Conservation (phyloP, 768 basidiomycete genomes). For the Tulasnella sp. region DNA sequence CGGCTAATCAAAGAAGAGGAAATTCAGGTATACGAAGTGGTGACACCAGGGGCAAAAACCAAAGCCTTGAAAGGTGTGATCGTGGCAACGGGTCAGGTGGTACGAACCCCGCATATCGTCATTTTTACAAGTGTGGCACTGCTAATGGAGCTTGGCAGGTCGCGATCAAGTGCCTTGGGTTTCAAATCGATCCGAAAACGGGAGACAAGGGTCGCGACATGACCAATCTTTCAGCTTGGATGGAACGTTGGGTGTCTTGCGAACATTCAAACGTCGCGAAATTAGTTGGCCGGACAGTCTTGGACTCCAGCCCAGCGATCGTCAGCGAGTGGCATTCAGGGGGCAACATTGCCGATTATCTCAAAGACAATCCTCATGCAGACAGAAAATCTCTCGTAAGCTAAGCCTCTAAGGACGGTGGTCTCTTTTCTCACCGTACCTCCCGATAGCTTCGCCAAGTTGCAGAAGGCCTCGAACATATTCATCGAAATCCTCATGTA, state of each 20-base stretch:
- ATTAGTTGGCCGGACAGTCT: background rate
- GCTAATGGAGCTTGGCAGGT: background rate
- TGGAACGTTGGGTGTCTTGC: background rate
- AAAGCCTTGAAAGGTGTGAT: background rate
- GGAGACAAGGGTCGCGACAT: background rate
- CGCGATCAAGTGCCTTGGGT: background rate
- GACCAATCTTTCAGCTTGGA: background rate
- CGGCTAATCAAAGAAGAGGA: background rate
- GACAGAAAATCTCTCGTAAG: conserved; percentile 7
- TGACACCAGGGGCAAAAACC: background rate
- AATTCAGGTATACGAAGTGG: background rate
- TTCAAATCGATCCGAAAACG: background rate
- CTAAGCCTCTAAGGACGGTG: background rate
- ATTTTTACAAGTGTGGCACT: background rate
- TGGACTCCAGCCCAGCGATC: background rate
- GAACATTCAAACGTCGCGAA: background rate
- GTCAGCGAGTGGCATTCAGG: background rate
- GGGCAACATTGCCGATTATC: background rate
- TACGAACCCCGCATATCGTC: background rate
- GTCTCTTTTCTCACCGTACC: background rate
- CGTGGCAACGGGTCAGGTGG: background rate
- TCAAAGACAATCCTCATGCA: background rate
- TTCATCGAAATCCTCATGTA: background rate
- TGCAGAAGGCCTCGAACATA: background rate
- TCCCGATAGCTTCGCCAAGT: background rate